Percentiles rank a stretch among this genome's conserved stretches.
Conservation (phyloP, 2,329 filamentous ascomycete species). For the Xylariaceae sp. region DNA sequence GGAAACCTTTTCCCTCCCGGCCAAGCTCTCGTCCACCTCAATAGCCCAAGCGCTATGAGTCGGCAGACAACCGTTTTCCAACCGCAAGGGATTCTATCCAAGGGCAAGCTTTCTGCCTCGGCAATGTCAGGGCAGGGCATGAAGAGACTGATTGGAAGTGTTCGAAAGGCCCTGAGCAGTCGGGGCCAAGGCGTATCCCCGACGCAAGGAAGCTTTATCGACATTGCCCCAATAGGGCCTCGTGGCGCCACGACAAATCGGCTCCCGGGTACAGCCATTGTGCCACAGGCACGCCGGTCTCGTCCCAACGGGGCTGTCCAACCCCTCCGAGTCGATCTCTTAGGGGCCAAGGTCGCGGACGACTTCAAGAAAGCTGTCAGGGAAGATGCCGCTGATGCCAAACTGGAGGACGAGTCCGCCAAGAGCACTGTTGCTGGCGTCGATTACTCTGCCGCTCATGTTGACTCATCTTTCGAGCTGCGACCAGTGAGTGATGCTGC, state of each 20-base stretch:
- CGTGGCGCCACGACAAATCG: slow-evolving; percentile 49
- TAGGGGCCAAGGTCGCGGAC: slow-evolving; percentile 71
- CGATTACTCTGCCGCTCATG: slow-evolving; percentile 36
- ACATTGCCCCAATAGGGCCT: slow-evolving; percentile 41
- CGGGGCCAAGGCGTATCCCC: slow-evolving; percentile 36
- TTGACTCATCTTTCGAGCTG: slow-evolving; percentile 35
- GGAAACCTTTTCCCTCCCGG: slow-evolving; percentile 78
- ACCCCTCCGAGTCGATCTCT: slow-evolving; percentile 66
- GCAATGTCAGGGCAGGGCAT: slow-evolving; percentile 67
- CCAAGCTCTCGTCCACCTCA: slow-evolving; percentile 69
- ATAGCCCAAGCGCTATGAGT: slow-evolving; percentile 39
- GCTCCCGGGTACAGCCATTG: slow-evolving; percentile 51
- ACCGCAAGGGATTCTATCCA: slow-evolving; percentile 28
- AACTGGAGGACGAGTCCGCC: slow-evolving; percentile 14
- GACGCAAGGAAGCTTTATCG: slow-evolving; percentile 39
- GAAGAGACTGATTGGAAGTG: slow-evolving; percentile 78
- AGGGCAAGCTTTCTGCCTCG: slow-evolving; percentile 40
- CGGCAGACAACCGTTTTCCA: slow-evolving; percentile 49
- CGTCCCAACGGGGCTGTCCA: slow-evolving; percentile 37
- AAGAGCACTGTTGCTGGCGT: slow-evolving; percentile 23
- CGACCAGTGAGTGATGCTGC: slow-evolving; percentile 44
- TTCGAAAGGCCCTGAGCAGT: slow-evolving; percentile 72
- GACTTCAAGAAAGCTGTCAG: slow-evolving; percentile 71
- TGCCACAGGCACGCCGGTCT: slow-evolving; percentile 43
- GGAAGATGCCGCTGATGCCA: slow-evolving; percentile 47